Evolutionary conservation across 352 stramenopile species (phyloP).

Genomic region (Globisporangium camurandrum): DNA sequence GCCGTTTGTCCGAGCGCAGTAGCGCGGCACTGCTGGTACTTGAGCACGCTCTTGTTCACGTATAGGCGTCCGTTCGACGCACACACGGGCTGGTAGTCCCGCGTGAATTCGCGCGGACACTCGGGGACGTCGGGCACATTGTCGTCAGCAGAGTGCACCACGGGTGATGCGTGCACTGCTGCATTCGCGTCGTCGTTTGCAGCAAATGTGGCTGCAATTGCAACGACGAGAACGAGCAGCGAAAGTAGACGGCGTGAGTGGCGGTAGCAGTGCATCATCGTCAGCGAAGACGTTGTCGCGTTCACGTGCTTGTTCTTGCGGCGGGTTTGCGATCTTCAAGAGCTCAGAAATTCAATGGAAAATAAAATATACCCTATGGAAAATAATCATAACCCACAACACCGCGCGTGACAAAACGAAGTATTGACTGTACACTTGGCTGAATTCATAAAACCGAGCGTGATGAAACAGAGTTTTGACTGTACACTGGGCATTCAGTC

Average conservation of each 20-base stretch:
- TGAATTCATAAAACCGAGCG: no score
- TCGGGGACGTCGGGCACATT: slow-evolving; percentile 16
- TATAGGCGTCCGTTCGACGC: slow-evolving; percentile 49
- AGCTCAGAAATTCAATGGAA: no score
- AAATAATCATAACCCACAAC: no score
- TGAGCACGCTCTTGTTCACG: slow-evolving; percentile 46
- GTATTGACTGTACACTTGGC: no score
- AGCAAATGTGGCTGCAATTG: not conserved
- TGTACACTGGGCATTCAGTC: no score
- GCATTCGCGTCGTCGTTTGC: not conserved
- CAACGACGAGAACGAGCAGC: not conserved
- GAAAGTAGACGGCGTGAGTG: not conserved
- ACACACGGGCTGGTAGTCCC: slow-evolving; percentile 41
- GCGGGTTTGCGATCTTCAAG: no score
- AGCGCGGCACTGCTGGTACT: slow-evolving; percentile 43
- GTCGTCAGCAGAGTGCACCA: not conserved
- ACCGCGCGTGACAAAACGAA: no score
- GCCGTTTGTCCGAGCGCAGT: slow-evolving; percentile 18
- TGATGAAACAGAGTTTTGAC: no score
- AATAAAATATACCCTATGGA: no score
- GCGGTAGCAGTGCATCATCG: not conserved
- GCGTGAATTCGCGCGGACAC: slow-evolving; percentile 36
- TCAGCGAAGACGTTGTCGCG: no score
- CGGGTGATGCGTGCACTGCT: no score
- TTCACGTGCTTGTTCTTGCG: not conserved